Evolutionary conservation across 768 basidiomycete genomes (phyloP).

Genomic region (Chiua virens): DNA sequence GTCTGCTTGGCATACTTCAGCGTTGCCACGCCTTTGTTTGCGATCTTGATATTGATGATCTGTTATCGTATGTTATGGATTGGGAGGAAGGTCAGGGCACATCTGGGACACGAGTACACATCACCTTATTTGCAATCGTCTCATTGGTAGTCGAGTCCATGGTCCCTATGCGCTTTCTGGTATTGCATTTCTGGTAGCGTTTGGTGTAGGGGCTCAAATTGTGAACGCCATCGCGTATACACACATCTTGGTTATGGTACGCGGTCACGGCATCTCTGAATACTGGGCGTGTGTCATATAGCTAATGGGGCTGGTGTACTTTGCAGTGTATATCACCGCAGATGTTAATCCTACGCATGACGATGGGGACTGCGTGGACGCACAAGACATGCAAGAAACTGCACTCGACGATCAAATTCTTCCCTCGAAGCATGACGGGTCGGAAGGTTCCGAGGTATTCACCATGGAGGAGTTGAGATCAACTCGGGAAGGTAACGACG

Average conservation of each 20-base stretch:
- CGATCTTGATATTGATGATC: too few species aligned
- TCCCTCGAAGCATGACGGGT: background rate
- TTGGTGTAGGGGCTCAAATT: background rate
- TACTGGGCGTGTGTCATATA: too few species aligned
- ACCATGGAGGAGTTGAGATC: too few species aligned
- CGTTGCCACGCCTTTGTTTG: too few species aligned
- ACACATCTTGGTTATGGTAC: slow-evolving; percentile 1
- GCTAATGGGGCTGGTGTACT: background rate
- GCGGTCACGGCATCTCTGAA: background rate
- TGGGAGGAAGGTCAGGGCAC: too few species aligned
- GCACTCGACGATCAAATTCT: slow-evolving; percentile 3
- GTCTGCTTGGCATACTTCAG: too few species aligned
- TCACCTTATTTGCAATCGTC: background rate
- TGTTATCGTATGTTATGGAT: too few species aligned
- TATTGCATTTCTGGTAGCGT: slow-evolving; percentile 2
- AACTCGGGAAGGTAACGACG: too few species aligned
- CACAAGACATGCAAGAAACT: background rate
- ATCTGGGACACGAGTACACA: slow-evolving; percentile 4
- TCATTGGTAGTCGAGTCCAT: slow-evolving; percentile 15
- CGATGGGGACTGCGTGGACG: background rate
- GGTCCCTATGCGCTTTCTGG: slow-evolving; percentile 10
- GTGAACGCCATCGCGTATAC: background rate
- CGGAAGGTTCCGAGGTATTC: background rate
- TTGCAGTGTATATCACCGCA: slow-evolving; percentile 15
- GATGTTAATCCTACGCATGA: slow-evolving; percentile 13